Evolutionary conservation across 805 yeast species (phyloP).

Genomic region (Spencermartinsiella europaea): DNA sequence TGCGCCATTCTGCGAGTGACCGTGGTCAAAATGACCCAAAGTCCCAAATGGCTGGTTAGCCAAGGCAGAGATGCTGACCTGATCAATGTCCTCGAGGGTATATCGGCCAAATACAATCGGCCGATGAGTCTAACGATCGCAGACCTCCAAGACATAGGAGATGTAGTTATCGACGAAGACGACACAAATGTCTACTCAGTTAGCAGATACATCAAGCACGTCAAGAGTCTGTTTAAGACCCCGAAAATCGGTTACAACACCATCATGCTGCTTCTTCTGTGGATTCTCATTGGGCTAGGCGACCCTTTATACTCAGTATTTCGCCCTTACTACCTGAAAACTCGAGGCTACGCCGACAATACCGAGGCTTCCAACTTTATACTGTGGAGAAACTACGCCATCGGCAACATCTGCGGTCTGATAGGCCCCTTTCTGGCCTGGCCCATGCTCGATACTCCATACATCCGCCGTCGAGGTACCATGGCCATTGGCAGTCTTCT

Average conservation of each 20-base stretch:
- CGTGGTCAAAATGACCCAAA: slow-evolving; percentile 43
- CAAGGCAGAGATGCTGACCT: slow-evolving; percentile 41
- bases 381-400: slow-evolving; percentile 30
- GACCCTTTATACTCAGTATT: slow-evolving; percentile 54
- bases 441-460: slow-evolving; percentile 18
- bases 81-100: slow-evolving; percentile 37
- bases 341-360: slow-evolving; percentile 39
- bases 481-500: slow-evolving; percentile 47
- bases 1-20: slow-evolving; percentile 47
- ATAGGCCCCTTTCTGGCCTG: slow-evolving; percentile 50
- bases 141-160: slow-evolving; percentile 43
- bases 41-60: slow-evolving; percentile 41
- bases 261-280: slow-evolving; percentile 41
- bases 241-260: slow-evolving; percentile 40
- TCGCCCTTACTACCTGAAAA: slow-evolving; percentile 47
- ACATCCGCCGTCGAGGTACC: slow-evolving; percentile 53
- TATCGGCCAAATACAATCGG: slow-evolving; percentile 44
- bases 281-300: slow-evolving; percentile 56
- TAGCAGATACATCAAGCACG: slow-evolving; percentile 19
- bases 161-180: slow-evolving; percentile 24
- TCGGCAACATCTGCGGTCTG: slow-evolving; percentile 44
- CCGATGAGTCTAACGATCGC: slow-evolving; percentile 41
- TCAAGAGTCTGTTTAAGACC: slow-evolving; percentile 44
- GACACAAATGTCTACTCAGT: slow-evolving; percentile 9
- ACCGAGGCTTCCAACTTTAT: slow-evolving; percentile 21